Conservation (phyloP, 208 protist genomes). For the Acanthamoeba divionensis region DNA sequence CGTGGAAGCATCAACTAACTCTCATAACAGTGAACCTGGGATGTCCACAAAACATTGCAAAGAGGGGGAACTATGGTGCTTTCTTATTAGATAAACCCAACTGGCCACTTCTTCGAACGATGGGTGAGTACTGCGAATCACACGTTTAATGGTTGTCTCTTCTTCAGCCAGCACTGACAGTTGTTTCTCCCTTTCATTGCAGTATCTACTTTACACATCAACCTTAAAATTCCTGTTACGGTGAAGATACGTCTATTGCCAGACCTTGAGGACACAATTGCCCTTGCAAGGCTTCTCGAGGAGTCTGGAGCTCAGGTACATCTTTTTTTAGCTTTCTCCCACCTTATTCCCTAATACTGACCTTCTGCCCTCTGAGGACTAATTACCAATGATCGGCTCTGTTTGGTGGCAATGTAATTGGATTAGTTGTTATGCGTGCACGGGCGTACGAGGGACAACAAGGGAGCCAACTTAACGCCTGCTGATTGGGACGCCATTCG, state of each 20-base stretch:
- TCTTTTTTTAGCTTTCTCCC: neutral
- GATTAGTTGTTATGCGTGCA: conserved; percentile 68
- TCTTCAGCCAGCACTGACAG: too few relatives aligned
- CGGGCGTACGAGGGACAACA: conserved; percentile 68
- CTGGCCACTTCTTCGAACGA: conserved; percentile 45
- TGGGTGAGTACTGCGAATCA: neutral
- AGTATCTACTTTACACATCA: conserved; percentile 64
- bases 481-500: conserved; percentile 71
- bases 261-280: conserved; percentile 59
- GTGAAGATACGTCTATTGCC: conserved; percentile 71
- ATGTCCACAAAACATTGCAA: conserved; percentile 56
- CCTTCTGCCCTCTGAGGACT: too few relatives aligned
- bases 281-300: conserved; percentile 66
- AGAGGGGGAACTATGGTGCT: conserved; percentile 67
- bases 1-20: neutral
- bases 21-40: conserved; percentile 30
- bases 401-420: neutral
- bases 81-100: conserved; percentile 62
- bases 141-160: too few relatives aligned
- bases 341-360: neutral
- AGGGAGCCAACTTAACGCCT: conserved; percentile 56
- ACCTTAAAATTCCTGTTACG: conserved; percentile 71
- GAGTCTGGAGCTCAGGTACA: conserved; percentile 51
- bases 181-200: neutral
- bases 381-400: neutral